Conservation (phyloP, 2,329 filamentous ascomycete genomes). For the Epichloe gansuensis region DNA sequence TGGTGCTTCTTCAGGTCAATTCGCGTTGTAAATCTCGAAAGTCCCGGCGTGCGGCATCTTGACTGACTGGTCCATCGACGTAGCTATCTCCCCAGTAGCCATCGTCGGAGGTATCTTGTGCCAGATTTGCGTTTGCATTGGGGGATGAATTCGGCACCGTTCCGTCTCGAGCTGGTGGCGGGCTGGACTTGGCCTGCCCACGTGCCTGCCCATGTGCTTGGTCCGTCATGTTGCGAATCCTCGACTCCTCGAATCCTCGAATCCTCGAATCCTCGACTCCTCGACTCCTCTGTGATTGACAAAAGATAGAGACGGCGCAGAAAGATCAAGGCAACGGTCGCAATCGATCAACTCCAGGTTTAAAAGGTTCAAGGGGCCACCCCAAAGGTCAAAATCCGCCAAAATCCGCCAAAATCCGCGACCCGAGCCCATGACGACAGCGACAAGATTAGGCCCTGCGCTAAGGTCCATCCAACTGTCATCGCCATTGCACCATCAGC, state of each 20-base stretch:
- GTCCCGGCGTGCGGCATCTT: conserved; percentile 9
- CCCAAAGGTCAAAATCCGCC: not conserved
- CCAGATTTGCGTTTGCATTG: not conserved
- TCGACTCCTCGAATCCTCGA: too few relatives aligned
- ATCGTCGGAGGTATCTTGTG: conserved; percentile 5
- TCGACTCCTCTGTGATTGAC: too few relatives aligned
- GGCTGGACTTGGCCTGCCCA: not conserved
- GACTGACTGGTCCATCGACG: conserved; percentile 11
- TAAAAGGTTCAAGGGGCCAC: not conserved
- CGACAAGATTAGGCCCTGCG: not conserved
- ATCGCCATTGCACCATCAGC: conserved; percentile 1
- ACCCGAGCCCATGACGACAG: not conserved
- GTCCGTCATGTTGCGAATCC: not conserved
- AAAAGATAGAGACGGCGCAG: too few relatives aligned
- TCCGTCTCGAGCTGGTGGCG: not conserved
- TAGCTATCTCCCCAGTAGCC: conserved; percentile 16
- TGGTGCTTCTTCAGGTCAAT: conserved; percentile 11
- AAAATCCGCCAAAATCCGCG: not conserved
- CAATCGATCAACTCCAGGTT: too few relatives aligned
- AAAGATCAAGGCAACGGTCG: too few relatives aligned
- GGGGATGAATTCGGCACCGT: not conserved
- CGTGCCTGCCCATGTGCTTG: not conserved
- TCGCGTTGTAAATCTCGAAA: conserved; percentile 14
- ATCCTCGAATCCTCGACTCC: too few relatives aligned
- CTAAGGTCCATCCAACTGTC: not conserved